phyloP scores from a whole-genome alignment of 192 early-diverging fungal genomes.

The Rhizophagus clarus region DNA sequence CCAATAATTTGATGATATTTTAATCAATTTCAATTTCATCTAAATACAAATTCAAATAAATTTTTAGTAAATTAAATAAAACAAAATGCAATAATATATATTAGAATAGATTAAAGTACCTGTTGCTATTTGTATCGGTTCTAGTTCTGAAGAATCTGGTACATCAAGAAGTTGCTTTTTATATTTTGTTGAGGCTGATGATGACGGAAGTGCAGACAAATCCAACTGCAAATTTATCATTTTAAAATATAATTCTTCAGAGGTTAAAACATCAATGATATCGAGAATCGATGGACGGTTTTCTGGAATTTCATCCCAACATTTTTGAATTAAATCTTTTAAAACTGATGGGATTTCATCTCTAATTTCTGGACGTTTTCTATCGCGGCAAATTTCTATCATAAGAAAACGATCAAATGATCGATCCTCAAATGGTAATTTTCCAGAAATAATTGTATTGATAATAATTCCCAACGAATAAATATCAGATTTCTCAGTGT shows the following conservation, averaged over 20 bases:
- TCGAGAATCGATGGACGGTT: background rate
- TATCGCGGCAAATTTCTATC: background rate
- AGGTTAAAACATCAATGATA: background rate
- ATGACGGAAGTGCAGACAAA: too few relatives aligned
- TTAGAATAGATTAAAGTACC: too few relatives aligned
- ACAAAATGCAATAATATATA: too few relatives aligned
- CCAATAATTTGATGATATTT: too few relatives aligned
- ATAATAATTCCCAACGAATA: conserved; percentile 4
- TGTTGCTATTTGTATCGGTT: too few relatives aligned
- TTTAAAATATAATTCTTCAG: background rate
- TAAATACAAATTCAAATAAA: too few relatives aligned
- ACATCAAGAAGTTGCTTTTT: too few relatives aligned
- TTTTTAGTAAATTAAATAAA: too few relatives aligned
- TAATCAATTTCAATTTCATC: too few relatives aligned
- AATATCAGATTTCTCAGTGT: background rate
- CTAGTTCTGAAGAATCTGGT: too few relatives aligned
- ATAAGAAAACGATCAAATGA: background rate
- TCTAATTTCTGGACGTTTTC: background rate
- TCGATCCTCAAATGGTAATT: background rate
- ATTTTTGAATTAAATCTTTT: background rate
- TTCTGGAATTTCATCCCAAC: background rate
- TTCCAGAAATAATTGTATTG: background rate
- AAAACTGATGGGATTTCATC: background rate
- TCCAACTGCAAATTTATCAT: too few relatives aligned
- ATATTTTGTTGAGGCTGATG: too few relatives aligned